Evolutionary conservation across 2,329 filamentous ascomycete species (phyloP), one percentile per base, ranked within the genome.

Genomic region (Leptographium flavum): DNA sequence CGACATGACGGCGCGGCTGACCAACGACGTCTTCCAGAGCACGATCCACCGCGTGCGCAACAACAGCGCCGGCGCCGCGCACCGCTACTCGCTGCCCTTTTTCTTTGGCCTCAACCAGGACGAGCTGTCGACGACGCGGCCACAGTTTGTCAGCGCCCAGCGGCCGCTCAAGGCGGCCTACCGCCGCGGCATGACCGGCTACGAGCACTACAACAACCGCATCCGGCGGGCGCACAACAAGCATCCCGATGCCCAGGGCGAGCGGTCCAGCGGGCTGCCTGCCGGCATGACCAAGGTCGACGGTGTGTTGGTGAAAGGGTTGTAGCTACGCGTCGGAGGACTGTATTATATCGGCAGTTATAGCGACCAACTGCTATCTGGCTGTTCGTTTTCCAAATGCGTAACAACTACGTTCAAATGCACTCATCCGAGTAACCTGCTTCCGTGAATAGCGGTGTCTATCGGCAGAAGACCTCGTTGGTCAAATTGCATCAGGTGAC

Each of bases 31-130:
- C 17, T 46, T 45, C 30, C 39, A 39, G 27, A 46, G 43, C 17
- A 48, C 47, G 3, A 32, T 48, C 17, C 47, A 46, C 27, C 32
- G 47, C 23, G 47, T 48, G 17, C 35, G 43, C 25, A 48, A 48
- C 22, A 48, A 22, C n/a, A 45, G 36, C 21, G 22, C 27, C 21
- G 19, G 21, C 19, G 36, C 30, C 10, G 27, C 13, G 8, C 8
- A 28, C 27, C 43, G 36, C 17, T 45, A 45, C 36, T 31, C 22
- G 5, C 19, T 45, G 21, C 43, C 43, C 10, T 45, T 45, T 13
- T 45, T 45, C 36, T 45, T 45, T 17, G 37, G 43, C 3, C 37
- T 45, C 28, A 45, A 45, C 43, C 32, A 39, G 17, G 43, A 45
- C 30, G 43, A 45, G 37, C 37, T 45, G n/a, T 35, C 39, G 19